Base-by-base conservation (phyloP, 2,329 filamentous ascomycete genomes). In the Fusarium udum region DNA sequence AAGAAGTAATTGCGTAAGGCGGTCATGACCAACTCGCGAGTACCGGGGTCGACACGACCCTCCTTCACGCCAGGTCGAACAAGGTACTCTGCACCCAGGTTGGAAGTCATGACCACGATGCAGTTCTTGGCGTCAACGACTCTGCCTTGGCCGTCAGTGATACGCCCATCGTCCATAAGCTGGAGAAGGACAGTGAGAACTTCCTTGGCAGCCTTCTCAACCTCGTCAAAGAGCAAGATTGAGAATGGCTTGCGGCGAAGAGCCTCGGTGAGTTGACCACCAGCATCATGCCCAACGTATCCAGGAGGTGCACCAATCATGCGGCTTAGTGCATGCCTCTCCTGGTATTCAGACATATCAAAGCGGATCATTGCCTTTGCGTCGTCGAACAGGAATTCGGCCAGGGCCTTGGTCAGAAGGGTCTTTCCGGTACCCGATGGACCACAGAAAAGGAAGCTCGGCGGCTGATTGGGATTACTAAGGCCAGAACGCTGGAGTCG, bases 261-360 rank as follows among this genome's bases (percentile, higher is more conserved):
- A 32, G 93, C 93, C 85, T 99, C 96, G 0, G 96, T 99, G 61
- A 99, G 90, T 82, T 99, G 96, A 60, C 96, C 96, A 77, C 96
- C 96, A 37, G 96, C 91, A 79, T 99, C 96, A 81, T 99, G 95
- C 22, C 96, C 96, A 67, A 99, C 95, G 76, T 99, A 99, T 73
- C 96, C 96, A 9, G 96, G 96, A 26, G 96, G 96, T 26, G 96
- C 95, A 81, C 96, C 96, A 77, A 99, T 99, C 94, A 99, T 98
- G 69, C 96, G 91, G 81, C 94, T 97, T 20, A 99, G 89, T 2
- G 95, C 93, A 82, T 99, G 96, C 10, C 95, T 92, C 84, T 99
- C 96, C 83, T 99, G 97, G 83, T 99, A 99, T 83, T 99, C 96
- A 10, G 95, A 98, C 96, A 99, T 99, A 82, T 99, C 96, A 85